Conservation (phyloP, 306 rosid genomes). For the Fragaria nilgerrensis region DNA sequence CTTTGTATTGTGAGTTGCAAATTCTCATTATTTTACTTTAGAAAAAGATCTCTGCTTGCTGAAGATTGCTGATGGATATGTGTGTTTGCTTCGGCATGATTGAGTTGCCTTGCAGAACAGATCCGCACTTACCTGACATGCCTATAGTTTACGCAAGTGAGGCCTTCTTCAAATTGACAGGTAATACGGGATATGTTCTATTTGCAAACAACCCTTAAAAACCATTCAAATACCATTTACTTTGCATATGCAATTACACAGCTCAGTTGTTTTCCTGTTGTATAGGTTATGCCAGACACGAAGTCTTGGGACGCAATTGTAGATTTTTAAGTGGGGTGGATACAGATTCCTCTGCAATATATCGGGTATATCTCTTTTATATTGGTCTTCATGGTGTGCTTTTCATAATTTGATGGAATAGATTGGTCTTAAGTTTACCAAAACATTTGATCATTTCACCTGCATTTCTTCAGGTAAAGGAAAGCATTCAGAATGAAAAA, state of each 20-base stretch:
- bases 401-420: constrained; percentile 21
- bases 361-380: constrained; percentile 43
- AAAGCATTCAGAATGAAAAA: constrained; percentile 58
- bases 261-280: constrained; percentile 19
- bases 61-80: constrained; percentile 30
- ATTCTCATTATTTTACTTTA: constrained; percentile 47
- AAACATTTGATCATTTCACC: constrained; percentile 8
- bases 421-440: not conserved
- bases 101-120: constrained; percentile 67
- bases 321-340: constrained; percentile 72
- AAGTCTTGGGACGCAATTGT: constrained; percentile 85
- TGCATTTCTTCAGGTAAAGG: constrained; percentile 63
- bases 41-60: constrained; percentile 17
- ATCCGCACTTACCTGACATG: constrained; percentile 73
- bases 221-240: not conserved
- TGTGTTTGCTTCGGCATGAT: constrained; percentile 26
- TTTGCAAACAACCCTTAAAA: not conserved
- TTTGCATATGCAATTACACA: constrained; percentile 1
- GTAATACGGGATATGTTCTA: constrained; percentile 27
- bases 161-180: constrained; percentile 86
- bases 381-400: constrained; percentile 3
- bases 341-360: constrained; percentile 57
- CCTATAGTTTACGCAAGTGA: constrained; percentile 94
- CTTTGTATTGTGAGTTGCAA: constrained; percentile 99
- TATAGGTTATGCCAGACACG: constrained; percentile 72